phyloP scores from a whole-genome alignment of 257 asterid genomes.

The Solanum arcanum region DNA sequence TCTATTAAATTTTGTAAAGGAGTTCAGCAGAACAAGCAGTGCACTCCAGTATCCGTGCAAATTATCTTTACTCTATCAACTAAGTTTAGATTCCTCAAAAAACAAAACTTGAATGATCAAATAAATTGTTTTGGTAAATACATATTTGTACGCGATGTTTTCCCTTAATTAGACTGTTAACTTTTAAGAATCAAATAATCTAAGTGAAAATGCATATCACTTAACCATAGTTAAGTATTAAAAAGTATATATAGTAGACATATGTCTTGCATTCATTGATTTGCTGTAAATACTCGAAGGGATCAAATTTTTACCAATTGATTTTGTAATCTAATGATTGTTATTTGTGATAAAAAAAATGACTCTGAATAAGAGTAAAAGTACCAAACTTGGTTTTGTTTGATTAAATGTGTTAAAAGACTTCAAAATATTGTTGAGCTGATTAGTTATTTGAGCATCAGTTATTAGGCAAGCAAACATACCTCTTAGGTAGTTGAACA shows the following conservation, averaged over 20 bases:
- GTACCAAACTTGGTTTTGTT: background rate
- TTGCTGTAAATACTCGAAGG: background rate
- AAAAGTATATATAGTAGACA: background rate
- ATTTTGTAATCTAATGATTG: background rate
- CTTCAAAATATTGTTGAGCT: background rate
- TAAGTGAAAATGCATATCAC: background rate
- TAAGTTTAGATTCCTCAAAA: background rate
- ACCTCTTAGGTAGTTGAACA: background rate
- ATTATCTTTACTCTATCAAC: background rate
- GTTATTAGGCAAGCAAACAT: background rate
- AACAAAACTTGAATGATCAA: background rate
- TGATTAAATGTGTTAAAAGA: background rate
- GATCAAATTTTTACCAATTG: background rate
- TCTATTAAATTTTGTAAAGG: no score
- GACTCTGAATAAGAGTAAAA: background rate
- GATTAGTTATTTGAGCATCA: background rate
- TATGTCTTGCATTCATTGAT: background rate
- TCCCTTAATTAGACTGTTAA: background rate
- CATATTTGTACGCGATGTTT: background rate
- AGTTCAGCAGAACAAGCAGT: no score
- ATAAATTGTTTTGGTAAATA: background rate
- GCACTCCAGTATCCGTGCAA: background rate
- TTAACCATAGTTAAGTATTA: background rate
- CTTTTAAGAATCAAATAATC: background rate
- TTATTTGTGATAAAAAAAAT: background rate